These are phyloP conservation scores for Fusarium stilboides DNA, from an alignment of 2,329 filamentous ascomycete species.

Conservation along the genomic window DNA sequence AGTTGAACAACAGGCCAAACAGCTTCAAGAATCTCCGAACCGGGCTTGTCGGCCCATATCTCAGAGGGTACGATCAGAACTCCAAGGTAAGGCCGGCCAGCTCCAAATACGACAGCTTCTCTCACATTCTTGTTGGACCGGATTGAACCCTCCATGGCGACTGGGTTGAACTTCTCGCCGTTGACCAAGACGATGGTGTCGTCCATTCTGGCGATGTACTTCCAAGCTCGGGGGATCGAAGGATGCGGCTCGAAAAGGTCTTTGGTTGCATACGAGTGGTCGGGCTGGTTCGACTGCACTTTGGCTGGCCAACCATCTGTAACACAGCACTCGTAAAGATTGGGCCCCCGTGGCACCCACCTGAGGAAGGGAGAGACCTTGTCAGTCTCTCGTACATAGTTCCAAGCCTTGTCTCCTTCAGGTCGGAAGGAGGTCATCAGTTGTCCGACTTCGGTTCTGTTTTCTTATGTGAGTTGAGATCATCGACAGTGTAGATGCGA, in stretches of 20 bases:
- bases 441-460: conserved; percentile 47
- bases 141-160: conserved; percentile 66
- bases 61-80: conserved; percentile 66
- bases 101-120: conserved; percentile 71
- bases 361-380: conserved; percentile 31
- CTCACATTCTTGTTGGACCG: conserved; percentile 65
- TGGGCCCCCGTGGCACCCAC: conserved; percentile 21
- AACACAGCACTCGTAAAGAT: conserved; percentile 56
- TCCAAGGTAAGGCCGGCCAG: conserved; percentile 66
- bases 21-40: conserved; percentile 61
- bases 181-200: conserved; percentile 61
- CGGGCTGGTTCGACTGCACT: conserved; percentile 46
- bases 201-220: conserved; percentile 62
- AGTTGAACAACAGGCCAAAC: conserved; percentile 65
- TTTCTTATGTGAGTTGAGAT: neutral
- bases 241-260: conserved; percentile 61
- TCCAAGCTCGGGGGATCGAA: conserved; percentile 59
- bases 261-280: conserved; percentile 58
- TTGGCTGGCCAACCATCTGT: conserved; percentile 58
- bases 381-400: conserved; percentile 52
- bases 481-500: neutral
- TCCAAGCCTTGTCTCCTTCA: conserved; percentile 45
- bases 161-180: conserved; percentile 63
- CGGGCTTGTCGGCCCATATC: conserved; percentile 56
- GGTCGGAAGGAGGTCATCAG: conserved; percentile 48